Conservation (phyloP, 768 basidiomycete species). For the Leccinum subgranulosum region DNA sequence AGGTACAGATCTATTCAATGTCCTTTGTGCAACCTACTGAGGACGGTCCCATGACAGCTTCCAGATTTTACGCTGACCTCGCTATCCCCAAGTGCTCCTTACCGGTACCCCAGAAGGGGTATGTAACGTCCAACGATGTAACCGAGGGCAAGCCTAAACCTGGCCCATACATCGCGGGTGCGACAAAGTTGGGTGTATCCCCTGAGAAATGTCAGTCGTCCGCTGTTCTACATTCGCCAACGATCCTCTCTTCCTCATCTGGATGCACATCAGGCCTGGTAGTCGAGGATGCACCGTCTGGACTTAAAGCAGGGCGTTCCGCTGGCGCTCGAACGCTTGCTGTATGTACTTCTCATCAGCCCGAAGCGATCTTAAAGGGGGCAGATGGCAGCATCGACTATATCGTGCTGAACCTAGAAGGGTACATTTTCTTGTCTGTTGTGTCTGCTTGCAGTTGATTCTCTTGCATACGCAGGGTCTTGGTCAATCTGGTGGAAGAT, state of each 20-base stretch:
- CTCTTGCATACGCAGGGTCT: constrained; percentile 12
- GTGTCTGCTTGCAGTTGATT: neutral
- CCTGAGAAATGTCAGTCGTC: constrained; percentile 51
- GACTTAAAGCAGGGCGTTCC: constrained; percentile 68
- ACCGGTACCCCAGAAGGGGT: constrained; percentile 52
- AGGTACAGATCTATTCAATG: constrained; percentile 32
- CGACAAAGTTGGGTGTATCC: constrained; percentile 48
- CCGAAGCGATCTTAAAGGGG: constrained; percentile 47
- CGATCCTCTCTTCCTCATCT: neutral
- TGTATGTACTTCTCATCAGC: constrained; percentile 76
- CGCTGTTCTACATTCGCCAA: neutral
- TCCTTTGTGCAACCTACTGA: neutral
- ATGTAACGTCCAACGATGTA: constrained; percentile 65
- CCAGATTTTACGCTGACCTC: constrained; percentile 63
- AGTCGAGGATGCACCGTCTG: constrained; percentile 87
- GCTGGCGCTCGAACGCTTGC: constrained; percentile 77
- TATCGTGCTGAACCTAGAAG: constrained; percentile 65
- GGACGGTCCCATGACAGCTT: constrained; percentile 45
- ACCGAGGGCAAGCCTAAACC: constrained; percentile 85
- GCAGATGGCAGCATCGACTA: constrained; percentile 46
- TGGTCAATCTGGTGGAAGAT: constrained; percentile 14
- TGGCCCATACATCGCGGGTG: constrained; percentile 82
- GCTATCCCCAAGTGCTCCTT: constrained; percentile 66
- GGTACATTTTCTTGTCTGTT: constrained; percentile 39
- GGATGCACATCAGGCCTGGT: constrained; percentile 60